phyloP scores from a whole-genome alignment of 371 early-diverging fungal genomes.

The Apophysomyces sp. region DNA sequence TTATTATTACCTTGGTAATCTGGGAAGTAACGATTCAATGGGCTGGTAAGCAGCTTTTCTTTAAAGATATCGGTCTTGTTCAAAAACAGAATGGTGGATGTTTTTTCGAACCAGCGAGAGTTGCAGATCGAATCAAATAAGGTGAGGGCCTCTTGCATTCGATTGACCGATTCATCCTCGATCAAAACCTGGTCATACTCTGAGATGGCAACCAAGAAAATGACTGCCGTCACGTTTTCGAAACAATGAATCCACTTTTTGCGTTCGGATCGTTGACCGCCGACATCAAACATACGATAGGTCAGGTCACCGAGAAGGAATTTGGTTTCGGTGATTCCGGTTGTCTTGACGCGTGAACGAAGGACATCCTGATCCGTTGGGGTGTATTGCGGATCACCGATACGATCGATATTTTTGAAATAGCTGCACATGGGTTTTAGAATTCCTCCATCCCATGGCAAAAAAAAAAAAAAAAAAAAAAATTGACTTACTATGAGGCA shows the following conservation, averaged over 20 bases:
- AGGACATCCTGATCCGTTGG: constrained; percentile 91
- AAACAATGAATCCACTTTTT: constrained; percentile 96
- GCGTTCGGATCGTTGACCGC: constrained; percentile 89
- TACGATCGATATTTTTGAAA: constrained; percentile 86
- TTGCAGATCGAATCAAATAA: constrained; percentile 81
- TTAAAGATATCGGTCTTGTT: constrained; percentile 84
- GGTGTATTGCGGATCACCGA: constrained; percentile 67
- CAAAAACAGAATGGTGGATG: constrained; percentile 78
- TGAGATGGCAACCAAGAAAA: constrained; percentile 89
- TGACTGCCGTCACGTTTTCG: constrained; percentile 91
- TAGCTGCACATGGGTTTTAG: constrained; percentile 66
- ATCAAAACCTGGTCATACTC: constrained; percentile 94
- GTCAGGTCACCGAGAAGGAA: constrained; percentile 82
- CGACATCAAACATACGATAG: constrained; percentile 93
- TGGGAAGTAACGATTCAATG: constrained; percentile 69
- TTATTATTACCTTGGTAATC: constrained; percentile 67
- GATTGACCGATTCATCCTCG: constrained; percentile 94
- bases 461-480: not conserved
- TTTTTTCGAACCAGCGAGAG: constrained; percentile 74
- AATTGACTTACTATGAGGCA: constrained; percentile 71
- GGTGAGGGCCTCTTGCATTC: constrained; percentile 81
- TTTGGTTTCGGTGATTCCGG: constrained; percentile 85
- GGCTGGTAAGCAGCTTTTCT: constrained; percentile 63
- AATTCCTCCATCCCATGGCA: too few species aligned
- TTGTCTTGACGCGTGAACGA: constrained; percentile 81